Evolutionary conservation across 495 filamentous ascomycete genomes (phyloP).

Genomic region (Monascus purpureus): DNA sequence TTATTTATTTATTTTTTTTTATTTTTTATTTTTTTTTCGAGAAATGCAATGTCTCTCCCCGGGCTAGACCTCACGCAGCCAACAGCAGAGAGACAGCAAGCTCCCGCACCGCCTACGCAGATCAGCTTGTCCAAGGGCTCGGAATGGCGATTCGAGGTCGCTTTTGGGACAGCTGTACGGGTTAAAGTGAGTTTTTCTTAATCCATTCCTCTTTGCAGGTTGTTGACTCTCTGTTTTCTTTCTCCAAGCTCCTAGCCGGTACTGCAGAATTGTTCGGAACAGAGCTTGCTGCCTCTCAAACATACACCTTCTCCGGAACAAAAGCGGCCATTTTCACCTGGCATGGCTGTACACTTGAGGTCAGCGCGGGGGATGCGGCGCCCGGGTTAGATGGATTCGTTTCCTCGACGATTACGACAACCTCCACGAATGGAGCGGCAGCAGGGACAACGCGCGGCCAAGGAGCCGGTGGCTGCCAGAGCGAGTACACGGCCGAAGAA

Average conservation of each 20-base stretch:
- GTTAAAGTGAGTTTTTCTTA: conserved; percentile 36
- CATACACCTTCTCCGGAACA: conserved; percentile 69
- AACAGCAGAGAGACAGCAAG: conserved; percentile 24
- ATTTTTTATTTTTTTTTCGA: too few species aligned
- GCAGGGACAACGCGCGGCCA: conserved; percentile 9
- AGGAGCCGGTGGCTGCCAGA: conserved; percentile 41
- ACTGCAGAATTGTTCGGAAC: conserved; percentile 93
- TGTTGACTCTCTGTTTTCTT: too few species aligned
- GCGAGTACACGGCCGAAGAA: conserved; percentile 69
- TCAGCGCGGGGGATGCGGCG: conserved; percentile 38
- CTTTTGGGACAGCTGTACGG: conserved; percentile 46
- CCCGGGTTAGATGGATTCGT: conserved; percentile 27
- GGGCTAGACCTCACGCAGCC: conserved; percentile 32
- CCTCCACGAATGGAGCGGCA: conserved; percentile 3
- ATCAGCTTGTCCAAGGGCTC: conserved; percentile 32
- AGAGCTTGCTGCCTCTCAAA: conserved; percentile 68
- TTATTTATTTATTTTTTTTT: too few species aligned
- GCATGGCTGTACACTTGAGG: conserved; percentile 74
- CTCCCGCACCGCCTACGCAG: conserved; percentile 27
- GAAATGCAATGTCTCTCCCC: conserved; percentile 34
- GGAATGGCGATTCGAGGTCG: conserved; percentile 91
- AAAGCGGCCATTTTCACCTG: conserved; percentile 86
- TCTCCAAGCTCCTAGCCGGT: conserved; percentile 54
- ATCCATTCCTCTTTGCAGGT: background rate
- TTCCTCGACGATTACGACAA: too few species aligned